A percentile compares a stretch with the other conserved stretches of the same genome.
These are phyloP conservation scores for Discostella stelligeroides DNA, from an alignment of 108 stramenopile species.

Conservation along the genomic window DNA sequence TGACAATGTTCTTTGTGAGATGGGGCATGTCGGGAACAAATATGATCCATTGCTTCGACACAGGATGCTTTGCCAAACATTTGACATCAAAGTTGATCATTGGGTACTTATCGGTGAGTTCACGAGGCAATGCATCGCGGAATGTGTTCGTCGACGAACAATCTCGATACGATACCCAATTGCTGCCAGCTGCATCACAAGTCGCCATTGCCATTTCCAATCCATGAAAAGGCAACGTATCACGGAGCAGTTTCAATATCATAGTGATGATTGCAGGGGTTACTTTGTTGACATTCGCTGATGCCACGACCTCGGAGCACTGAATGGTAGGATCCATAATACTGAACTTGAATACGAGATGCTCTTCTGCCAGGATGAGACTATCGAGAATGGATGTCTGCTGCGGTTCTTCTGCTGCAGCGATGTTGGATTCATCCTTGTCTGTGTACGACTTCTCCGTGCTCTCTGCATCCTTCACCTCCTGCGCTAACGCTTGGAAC, in stretches of 20 bases:
- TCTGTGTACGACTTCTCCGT: too few species aligned
- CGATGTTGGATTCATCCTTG: too few species aligned
- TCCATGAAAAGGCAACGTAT: constrained; percentile 7
- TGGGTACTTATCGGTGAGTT: not conserved
- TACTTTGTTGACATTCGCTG: constrained; percentile 12
- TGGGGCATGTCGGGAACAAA: constrained; percentile 21
- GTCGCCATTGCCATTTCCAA: not conserved
- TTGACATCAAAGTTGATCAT: constrained; percentile 4
- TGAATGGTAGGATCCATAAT: constrained; percentile 6
- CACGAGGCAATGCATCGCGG: not conserved
- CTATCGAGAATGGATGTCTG: constrained; percentile 12
- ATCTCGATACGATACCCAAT: not conserved
- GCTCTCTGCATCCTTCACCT: constrained; percentile 4
- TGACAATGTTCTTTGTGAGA: constrained; percentile 13
- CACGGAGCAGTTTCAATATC: not conserved
- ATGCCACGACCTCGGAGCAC: constrained; percentile 15
- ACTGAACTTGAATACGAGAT: constrained; percentile 10
- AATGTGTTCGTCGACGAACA: not conserved
- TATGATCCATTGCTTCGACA: not conserved
- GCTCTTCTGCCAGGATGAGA: constrained; percentile 8
- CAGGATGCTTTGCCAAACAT: not conserved
- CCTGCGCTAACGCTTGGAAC: not conserved
- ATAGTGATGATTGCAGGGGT: constrained; percentile 3
- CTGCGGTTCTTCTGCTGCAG: not conserved
- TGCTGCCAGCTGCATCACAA: constrained; percentile 14